Base-by-base conservation (phyloP, 768 basidiomycete species). In the Cystofilobasidium macerans region DNA sequence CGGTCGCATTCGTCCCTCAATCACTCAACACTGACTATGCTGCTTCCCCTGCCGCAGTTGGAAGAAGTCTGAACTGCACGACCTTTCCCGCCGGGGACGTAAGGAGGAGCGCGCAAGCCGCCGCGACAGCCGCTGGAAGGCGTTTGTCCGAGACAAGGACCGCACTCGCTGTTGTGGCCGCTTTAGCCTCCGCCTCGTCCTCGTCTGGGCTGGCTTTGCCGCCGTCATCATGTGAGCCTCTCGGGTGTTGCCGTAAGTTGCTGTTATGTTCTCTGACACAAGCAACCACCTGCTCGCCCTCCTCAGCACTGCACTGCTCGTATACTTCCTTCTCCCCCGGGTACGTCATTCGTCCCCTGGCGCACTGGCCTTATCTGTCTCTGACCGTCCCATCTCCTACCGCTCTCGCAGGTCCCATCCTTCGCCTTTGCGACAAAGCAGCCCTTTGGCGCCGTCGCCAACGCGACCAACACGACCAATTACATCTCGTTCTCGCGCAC, bases 281-380 rank as follows among this genome's bases (percentile, higher is more conserved):
- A n/a, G n/a, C n/a, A n/a, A n/a, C n/a, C n/a, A n/a, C n/a, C n/a
- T n/a, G n/a, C n/a, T n/a, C n/a, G n/a, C n/a, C 36, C 36, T 38
- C 22, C 42, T 13, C 61, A 78, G 90, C 9, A 75, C 85, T 56
- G 88, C 81, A 18, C 72, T 93, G 68, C 76, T 86, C 11, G 79
- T 94, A 22, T 89, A 81, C 36, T 83, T 97, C 75, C 84, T 84
- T 22, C 81, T 95, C 61, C 92, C 92, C 11, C 84, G 92, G 60
- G 88, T 88, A 5, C 9, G 53, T 61, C 16, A 48, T 32, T 42
- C 30, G 36, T 18, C 14, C 24, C 24, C 24, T 38, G 0, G 5
- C 12, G 35, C 5, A 28, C 28, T 14, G 36, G 51, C 22, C 35
- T 36, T 47, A 22, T 26, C 38, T 40, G 38, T 40, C 38, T 8